phyloP scores from a whole-genome alignment of 2,329 filamentous ascomycete species.

The Fusarium floridanum region DNA sequence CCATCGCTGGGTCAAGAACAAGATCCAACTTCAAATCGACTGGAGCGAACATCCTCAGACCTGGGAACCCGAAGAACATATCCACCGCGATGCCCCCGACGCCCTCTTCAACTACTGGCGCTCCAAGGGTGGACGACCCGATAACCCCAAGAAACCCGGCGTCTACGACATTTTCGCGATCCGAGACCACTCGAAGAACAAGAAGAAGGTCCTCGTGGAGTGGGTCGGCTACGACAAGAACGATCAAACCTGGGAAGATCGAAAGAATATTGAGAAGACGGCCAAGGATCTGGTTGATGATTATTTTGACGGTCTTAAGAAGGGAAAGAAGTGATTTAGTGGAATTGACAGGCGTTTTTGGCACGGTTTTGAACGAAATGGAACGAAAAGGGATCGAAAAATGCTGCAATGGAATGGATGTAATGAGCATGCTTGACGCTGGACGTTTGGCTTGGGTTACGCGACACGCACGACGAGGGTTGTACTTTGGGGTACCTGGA shows the following conservation, averaged over 20 bases:
- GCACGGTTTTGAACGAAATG: not conserved
- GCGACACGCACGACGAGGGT: slow-evolving; percentile 11
- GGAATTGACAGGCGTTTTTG: not conserved
- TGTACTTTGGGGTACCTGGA: slow-evolving; percentile 4
- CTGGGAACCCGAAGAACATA: slow-evolving; percentile 51
- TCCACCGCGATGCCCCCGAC: slow-evolving; percentile 51
- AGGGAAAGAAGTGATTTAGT: slow-evolving; percentile 17
- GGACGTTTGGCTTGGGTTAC: slow-evolving; percentile 7
- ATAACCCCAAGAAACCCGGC: slow-evolving; percentile 47
- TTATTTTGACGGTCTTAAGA: slow-evolving; percentile 41
- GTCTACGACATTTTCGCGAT: slow-evolving; percentile 52
- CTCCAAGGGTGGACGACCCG: slow-evolving; percentile 47
- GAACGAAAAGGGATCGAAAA: not conserved
- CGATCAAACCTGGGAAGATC: slow-evolving; percentile 50
- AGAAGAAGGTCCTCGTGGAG: slow-evolving; percentile 50
- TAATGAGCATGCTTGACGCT: slow-evolving; percentile 4
- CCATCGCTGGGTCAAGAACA: slow-evolving; percentile 48
- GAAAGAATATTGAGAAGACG: slow-evolving; percentile 42
- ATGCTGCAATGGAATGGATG: not conserved
- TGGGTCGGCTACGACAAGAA: slow-evolving; percentile 52
- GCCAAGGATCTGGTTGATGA: slow-evolving; percentile 45
- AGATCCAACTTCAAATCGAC: slow-evolving; percentile 49
- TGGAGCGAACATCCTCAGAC: slow-evolving; percentile 49
- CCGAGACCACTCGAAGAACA: slow-evolving; percentile 47
- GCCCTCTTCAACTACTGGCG: slow-evolving; percentile 52